Evolutionary conservation across 371 early-diverging fungal genomes (phyloP).

Genomic region (Mortierella sp.): DNA sequence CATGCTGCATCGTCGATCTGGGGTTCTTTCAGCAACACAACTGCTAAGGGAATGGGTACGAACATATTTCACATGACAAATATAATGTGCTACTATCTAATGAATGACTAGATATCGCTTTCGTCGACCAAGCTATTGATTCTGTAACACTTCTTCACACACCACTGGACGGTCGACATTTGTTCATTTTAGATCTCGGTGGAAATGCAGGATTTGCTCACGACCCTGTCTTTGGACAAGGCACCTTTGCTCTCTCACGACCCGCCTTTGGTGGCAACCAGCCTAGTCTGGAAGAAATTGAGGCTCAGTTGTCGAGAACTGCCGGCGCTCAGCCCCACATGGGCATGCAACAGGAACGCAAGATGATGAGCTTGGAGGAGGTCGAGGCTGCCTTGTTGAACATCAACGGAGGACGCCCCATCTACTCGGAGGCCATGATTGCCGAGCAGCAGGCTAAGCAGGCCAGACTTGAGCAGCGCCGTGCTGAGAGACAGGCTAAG

Average conservation of each 20-base stretch:
- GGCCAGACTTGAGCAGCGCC: slow-evolving; percentile 62
- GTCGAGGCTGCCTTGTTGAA: slow-evolving; percentile 76
- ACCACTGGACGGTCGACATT: not conserved
- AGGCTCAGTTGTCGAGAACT: slow-evolving; percentile 67
- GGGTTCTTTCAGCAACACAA: slow-evolving; percentile 55
- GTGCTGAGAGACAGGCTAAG: slow-evolving; percentile 59
- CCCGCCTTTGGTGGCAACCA: slow-evolving; percentile 36
- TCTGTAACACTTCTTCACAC: not conserved
- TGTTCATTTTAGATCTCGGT: slow-evolving; percentile 20
- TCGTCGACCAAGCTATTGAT: slow-evolving; percentile 3
- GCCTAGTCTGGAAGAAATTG: slow-evolving; percentile 68
- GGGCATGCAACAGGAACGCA: slow-evolving; percentile 56
- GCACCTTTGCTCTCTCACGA: slow-evolving; percentile 51
- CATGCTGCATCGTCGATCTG: slow-evolving; percentile 57
- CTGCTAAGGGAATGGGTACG: slow-evolving; percentile 47
- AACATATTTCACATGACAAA: not conserved
- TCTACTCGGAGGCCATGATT: slow-evolving; percentile 57
- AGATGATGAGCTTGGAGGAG: slow-evolving; percentile 78
- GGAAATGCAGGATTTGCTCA: slow-evolving; percentile 31
- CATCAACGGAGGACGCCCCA: slow-evolving; percentile 58
- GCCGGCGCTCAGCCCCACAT: slow-evolving; percentile 50
- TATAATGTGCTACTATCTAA: not conserved
- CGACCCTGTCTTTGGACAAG: slow-evolving; percentile 49
- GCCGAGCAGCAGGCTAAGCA: slow-evolving; percentile 56
- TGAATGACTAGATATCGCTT: not conserved